Evolutionary conservation across 2,329 filamentous ascomycete genomes (phyloP).

Genomic region (Diaporthe capsici): DNA sequence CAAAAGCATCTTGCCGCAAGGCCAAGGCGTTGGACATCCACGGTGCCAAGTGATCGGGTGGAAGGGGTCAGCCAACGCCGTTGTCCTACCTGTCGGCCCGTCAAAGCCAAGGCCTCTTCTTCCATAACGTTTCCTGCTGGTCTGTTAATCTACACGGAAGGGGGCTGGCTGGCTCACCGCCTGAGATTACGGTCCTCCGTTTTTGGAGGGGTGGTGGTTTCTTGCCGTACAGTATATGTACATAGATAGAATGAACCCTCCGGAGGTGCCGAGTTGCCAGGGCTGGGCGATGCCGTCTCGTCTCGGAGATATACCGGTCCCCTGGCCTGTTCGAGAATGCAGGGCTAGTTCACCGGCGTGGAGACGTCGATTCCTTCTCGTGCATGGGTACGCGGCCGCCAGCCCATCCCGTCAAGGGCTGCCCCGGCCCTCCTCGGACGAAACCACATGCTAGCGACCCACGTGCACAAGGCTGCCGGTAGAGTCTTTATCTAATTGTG

Average conservation of each 20-base stretch:
- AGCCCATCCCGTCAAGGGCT: not conserved
- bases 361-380: constrained; percentile 19
- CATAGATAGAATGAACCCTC: not conserved
- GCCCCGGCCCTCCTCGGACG: not conserved
- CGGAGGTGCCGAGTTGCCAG: constrained; percentile 16
- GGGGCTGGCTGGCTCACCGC: not conserved
- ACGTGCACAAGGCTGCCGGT: not conserved
- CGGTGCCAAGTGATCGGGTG: constrained; percentile 5
- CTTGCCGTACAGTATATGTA: not conserved
- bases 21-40: constrained; percentile 7
- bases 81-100: not conserved
- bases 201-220: not conserved
- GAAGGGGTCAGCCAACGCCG: too few relatives aligned
- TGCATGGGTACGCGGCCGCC: constrained; percentile 21
- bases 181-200: constrained; percentile 4
- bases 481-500: not conserved
- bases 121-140: not conserved
- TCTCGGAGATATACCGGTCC: constrained; percentile 27
- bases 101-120: not conserved
- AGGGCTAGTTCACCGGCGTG: constrained; percentile 35
- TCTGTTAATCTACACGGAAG: not conserved
- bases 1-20: constrained; percentile 8
- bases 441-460: not conserved
- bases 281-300: not conserved
- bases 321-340: constrained; percentile 25